Conservation (phyloP, 257 asterid genomes). For the Nicotiana tomentosiformis region DNA sequence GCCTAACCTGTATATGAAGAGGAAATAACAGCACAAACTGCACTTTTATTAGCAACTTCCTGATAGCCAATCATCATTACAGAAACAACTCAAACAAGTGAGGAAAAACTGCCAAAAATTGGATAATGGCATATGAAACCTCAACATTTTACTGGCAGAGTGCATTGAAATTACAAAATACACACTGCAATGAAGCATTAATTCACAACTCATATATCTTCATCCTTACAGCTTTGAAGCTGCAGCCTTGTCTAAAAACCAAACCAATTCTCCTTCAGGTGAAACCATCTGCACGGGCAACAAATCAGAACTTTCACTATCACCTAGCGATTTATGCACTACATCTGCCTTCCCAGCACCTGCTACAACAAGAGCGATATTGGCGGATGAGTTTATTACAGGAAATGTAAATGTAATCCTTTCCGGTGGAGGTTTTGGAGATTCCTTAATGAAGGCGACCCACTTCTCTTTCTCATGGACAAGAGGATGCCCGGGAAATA, state of each 20-base stretch:
- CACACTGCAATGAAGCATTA: neutral
- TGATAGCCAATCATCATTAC: neutral
- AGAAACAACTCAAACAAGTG: neutral
- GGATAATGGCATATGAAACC: neutral
- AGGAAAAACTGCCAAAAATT: neutral
- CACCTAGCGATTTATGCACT: constrained; percentile 45
- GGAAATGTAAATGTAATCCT: constrained; percentile 92
- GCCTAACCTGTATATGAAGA: neutral
- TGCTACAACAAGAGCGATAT: constrained; percentile 68
- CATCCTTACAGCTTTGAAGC: constrained; percentile 65
- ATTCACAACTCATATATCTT: neutral
- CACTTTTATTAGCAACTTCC: neutral
- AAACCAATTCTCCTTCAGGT: constrained; percentile 69
- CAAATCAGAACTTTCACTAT: constrained; percentile 38
- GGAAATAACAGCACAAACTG: neutral
- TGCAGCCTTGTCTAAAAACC: constrained; percentile 90
- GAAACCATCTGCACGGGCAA: constrained; percentile 76
- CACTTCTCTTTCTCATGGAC: constrained; percentile 65
- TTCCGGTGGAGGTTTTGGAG: constrained; percentile 92
- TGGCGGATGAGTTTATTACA: constrained; percentile 70
- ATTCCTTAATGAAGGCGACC: constrained; percentile 78
- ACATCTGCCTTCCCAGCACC: constrained; percentile 74
- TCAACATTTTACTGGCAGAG: neutral
- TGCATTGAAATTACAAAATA: neutral
- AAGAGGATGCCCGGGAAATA: constrained; percentile 83